Conservation (phyloP, 1,284 basidiomycete genomes). For the Mrakiaceae sp. region DNA sequence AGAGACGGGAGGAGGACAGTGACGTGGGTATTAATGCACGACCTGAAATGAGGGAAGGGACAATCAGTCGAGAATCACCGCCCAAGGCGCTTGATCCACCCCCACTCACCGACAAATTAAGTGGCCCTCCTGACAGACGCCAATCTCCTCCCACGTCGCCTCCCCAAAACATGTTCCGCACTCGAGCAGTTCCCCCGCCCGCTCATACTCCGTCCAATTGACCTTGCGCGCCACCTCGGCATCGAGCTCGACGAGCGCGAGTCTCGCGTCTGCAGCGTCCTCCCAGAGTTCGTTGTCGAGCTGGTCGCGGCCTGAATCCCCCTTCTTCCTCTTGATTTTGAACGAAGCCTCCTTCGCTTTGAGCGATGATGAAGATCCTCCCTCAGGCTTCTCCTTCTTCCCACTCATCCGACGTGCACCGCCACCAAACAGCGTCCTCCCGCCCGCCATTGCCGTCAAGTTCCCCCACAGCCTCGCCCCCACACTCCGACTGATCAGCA, state of each 20-base stretch:
- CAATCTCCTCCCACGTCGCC: slow-evolving; percentile 15
- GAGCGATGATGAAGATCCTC: too few relatives aligned
- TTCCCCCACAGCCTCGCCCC: slow-evolving; percentile 5
- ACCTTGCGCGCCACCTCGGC: neutral
- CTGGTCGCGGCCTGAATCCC: neutral
- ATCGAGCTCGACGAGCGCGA: neutral
- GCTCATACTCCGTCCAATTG: slow-evolving; percentile 3
- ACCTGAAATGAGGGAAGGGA: neutral
- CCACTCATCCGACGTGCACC: too few relatives aligned
- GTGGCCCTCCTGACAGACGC: slow-evolving; percentile 12
- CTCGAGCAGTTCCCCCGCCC: slow-evolving; percentile 6
- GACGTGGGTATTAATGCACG: slow-evolving; percentile 16
- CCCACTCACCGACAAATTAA: slow-evolving; percentile 11
- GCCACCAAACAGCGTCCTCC: too few relatives aligned
- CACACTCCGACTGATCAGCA: neutral
- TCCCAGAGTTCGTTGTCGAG: slow-evolving; percentile 6
- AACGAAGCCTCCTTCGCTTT: too few relatives aligned
- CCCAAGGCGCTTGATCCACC: too few relatives aligned
- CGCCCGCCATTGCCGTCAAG: neutral
- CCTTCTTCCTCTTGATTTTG: too few relatives aligned
- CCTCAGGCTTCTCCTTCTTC: too few relatives aligned
- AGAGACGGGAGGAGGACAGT: slow-evolving; percentile 9
- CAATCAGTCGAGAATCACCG: neutral
- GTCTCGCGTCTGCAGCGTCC: neutral
- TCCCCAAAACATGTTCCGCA: slow-evolving; percentile 13